Evolutionary conservation across 1,284 basidiomycete species (phyloP), one percentile per base, ranked within the genome.

Genomic region (Marasmius tenuissimus): DNA sequence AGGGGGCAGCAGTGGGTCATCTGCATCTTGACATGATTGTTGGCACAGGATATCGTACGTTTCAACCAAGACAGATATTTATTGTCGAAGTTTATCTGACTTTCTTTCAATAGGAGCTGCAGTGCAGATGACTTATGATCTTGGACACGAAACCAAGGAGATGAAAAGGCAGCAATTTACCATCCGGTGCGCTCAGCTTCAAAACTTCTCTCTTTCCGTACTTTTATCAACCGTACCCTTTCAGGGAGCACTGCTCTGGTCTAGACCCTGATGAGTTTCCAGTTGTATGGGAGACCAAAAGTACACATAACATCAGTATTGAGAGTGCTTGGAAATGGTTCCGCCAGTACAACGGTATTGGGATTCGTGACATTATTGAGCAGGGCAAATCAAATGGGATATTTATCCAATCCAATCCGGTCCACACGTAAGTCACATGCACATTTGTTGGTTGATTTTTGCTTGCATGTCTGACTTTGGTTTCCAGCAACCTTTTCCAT

Each of bases 11-110:
- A 10, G 48, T 67, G 11, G 64, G 54, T 1, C 66, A 67, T 49
- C 14, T 63, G 10, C 59, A 67, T 47, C 57, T 67, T 7, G 64
- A 67, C 40, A 27, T 62, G 14, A 34, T 66, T 33, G 47, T 50
- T 1, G 58, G 35, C 18, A 53, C 20, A 14, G 53, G 65, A n/a
- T 51, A 49, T 4, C 53, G 56, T 59, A 12, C 49, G 52, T 51
- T 10, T 27, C 11, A 60, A 7, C 37, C 34, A 58, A n/a, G 22
- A 14, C 34, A 2, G 22, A 35, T 34, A 1, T 33, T 50, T 18
- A 16, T 48, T 1, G 10, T 14, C 38, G 1, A 55, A 14, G n/a
- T 39, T 18, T 3, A 22, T 12, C 48, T 50, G 18, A 12, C 7
- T 16, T 27, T n/a, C n/a, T n/a, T n/a, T n/a, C n/a, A n/a, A 33